phyloP scores from a whole-genome alignment of 2,329 filamentous ascomycete genomes.

The Scolecobasidium constrictum region DNA sequence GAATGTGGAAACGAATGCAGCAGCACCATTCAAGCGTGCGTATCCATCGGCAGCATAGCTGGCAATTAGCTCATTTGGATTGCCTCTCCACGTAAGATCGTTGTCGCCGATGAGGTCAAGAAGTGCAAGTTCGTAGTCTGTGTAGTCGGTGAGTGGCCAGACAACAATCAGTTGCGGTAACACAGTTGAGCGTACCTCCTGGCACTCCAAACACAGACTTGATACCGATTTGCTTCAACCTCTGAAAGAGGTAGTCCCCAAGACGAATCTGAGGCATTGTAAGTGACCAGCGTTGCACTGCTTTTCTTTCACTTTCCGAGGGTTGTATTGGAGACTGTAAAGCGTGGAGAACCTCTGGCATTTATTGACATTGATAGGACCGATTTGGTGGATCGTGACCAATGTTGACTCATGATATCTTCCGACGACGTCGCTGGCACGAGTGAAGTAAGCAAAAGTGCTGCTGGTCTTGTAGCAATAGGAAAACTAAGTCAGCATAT shows the following conservation, averaged over 20 bases:
- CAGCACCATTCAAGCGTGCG: conserved; percentile 13
- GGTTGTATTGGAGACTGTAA: no score
- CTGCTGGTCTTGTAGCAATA: no score
- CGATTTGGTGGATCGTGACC: no score
- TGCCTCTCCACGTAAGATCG: conserved; percentile 14
- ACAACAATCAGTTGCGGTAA: background rate
- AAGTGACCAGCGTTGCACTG: no score
- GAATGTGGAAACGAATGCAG: conserved; percentile 15
- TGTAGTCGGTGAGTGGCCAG: background rate
- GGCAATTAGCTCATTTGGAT: conserved; percentile 14
- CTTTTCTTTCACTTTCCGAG: no score
- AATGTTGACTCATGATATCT: no score
- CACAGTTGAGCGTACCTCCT: conserved; percentile 2
- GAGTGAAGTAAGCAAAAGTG: no score
- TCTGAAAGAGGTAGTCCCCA: background rate
- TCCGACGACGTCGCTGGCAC: no score
- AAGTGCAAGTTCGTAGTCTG: conserved; percentile 13
- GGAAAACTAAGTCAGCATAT: no score
- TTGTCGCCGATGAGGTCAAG: conserved; percentile 14
- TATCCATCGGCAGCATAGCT: conserved; percentile 12
- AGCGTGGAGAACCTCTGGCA: no score
- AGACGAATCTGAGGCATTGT: conserved; percentile 10
- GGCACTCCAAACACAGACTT: conserved; percentile 1
- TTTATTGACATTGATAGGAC: no score
- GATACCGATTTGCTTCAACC: background rate